phyloP scores from a whole-genome alignment of 169 alveolate species.

The Hepatocystis sp. region DNA sequence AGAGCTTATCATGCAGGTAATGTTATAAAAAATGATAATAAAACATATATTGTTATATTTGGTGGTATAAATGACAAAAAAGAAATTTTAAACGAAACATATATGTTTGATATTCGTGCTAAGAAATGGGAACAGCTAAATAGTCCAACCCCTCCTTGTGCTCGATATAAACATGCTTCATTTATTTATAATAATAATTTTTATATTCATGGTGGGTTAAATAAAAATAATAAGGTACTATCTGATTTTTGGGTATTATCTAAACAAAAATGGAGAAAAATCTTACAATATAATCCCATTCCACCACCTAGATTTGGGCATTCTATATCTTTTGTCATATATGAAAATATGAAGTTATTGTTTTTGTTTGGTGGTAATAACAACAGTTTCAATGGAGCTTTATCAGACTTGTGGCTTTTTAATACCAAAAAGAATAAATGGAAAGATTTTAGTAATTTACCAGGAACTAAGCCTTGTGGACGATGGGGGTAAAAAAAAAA shows the following conservation, averaged over 20 bases:
- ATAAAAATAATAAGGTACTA: constrained; percentile 4
- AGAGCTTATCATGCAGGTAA: constrained; percentile 69
- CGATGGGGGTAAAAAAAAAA: constrained; percentile 70
- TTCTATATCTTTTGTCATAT: constrained; percentile 21
- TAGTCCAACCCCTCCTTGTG: constrained; percentile 11
- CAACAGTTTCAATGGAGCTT: constrained; percentile 58
- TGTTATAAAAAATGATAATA: constrained; percentile 56
- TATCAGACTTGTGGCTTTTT: constrained; percentile 55
- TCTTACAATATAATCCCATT: not conserved
- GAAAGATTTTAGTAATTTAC: constrained; percentile 10
- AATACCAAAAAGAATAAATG: constrained; percentile 37
- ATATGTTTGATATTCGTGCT: constrained; percentile 61
- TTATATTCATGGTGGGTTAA: constrained; percentile 71
- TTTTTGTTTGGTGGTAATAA: constrained; percentile 75
- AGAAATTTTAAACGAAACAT: constrained; percentile 52
- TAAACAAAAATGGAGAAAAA: constrained; percentile 28
- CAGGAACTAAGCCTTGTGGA: constrained; percentile 68
- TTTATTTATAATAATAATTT: constrained; percentile 25
- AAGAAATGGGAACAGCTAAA: constrained; percentile 51
- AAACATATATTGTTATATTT: constrained; percentile 37
- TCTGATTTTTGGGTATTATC: constrained; percentile 59
- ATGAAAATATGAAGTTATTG: constrained; percentile 26
- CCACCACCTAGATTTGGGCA: constrained; percentile 73
- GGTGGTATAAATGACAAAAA: constrained; percentile 66
- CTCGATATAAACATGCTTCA: constrained; percentile 72